Base-by-base conservation (phyloP, 306 rosid genomes). In the Glycine latifolia region DNA sequence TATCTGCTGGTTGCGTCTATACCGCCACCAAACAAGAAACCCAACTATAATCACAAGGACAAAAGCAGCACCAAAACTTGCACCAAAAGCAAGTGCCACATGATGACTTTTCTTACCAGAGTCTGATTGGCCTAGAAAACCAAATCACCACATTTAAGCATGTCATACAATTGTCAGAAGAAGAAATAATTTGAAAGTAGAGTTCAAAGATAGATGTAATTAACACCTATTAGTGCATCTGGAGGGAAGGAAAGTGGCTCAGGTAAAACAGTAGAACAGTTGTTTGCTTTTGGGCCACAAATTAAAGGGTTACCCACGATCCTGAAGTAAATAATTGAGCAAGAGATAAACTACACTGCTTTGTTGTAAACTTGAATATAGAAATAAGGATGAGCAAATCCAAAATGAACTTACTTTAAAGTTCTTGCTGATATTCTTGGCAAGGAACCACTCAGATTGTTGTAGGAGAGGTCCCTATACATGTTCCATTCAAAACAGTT, bases 211-310 rank as follows among this genome's bases (percentile, higher is more conserved):
- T 46, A 77, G 15, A 48, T 41, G 83, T 44, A 35, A 72, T 59
- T 55, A 54, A 61, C 72, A 95, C 99, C 99, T 80, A 65, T 80
- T 20, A 88, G 86, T 60, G 85, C 89, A 70, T 91, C 97, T 12
- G 98, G 94, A 12, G 95, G 83, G 84, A 96, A 94, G 75, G 94
- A 92, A 82, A 93, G 89, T 71, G 98, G 99, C 94, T 96, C 98
- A 0, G 98, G 98, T 62, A 88, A 73, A 75, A 91, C 87, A 44
- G 90, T 83, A 52, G 98, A 91, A 87, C 99, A 96, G 87, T 91
- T 92, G 82, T 86, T 88, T 65, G 80, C 82, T 86, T 85, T 93
- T 69, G 97, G 87, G 17, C 99, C 97, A 82, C 99, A 96, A 68
- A 91, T 92, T 63, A 92, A 87, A 55, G 99, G 97, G 83, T 96